These are phyloP conservation scores for Butyriboletus loyo DNA, from an alignment of 768 basidiomycete genomes.

Conservation along the genomic window DNA sequence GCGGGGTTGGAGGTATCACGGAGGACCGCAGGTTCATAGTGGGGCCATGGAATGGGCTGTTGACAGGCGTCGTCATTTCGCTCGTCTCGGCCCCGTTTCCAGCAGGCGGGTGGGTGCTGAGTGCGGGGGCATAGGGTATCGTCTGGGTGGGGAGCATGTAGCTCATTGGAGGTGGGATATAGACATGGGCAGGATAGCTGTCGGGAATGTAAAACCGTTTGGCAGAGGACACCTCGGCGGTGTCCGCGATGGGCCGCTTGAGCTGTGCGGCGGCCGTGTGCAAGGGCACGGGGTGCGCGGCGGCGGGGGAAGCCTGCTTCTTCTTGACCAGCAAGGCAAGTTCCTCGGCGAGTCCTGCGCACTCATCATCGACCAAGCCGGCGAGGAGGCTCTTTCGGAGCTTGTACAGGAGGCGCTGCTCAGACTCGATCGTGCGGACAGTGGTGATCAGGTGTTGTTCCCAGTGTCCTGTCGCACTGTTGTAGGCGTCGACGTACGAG, in stretches of 20 bases:
- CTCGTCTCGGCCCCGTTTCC: slow-evolving; percentile 12
- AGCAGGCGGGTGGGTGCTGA: slow-evolving; percentile 10
- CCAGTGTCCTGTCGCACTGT: slow-evolving; percentile 55
- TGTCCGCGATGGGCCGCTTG: slow-evolving; percentile 27
- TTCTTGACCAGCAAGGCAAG: slow-evolving; percentile 42
- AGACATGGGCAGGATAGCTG: slow-evolving; percentile 27
- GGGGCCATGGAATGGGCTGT: slow-evolving; percentile 15
- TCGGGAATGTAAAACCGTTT: slow-evolving; percentile 31
- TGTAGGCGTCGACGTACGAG: slow-evolving; percentile 62
- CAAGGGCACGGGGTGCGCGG: not conserved
- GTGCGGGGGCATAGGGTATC: slow-evolving; percentile 24
- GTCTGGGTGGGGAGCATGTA: slow-evolving; percentile 29
- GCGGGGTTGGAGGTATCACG: slow-evolving; percentile 12
- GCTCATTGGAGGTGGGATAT: slow-evolving; percentile 26
- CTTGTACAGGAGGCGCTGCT: slow-evolving; percentile 63
- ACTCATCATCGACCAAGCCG: slow-evolving; percentile 55
- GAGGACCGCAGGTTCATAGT: slow-evolving; percentile 20
- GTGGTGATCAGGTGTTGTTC: slow-evolving; percentile 61
- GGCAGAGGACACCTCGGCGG: slow-evolving; percentile 23
- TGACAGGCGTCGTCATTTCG: slow-evolving; percentile 14
- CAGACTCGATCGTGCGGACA: slow-evolving; percentile 55
- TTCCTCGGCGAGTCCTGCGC: slow-evolving; percentile 54
- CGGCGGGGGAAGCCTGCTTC: slow-evolving; percentile 7
- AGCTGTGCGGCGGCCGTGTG: slow-evolving; percentile 15
- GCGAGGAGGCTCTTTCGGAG: slow-evolving; percentile 57